Percentiles rank a stretch among this genome's conserved stretches.
phyloP scores from a whole-genome alignment of 2,329 filamentous ascomycete genomes.

The Xylariaceae sp. region DNA sequence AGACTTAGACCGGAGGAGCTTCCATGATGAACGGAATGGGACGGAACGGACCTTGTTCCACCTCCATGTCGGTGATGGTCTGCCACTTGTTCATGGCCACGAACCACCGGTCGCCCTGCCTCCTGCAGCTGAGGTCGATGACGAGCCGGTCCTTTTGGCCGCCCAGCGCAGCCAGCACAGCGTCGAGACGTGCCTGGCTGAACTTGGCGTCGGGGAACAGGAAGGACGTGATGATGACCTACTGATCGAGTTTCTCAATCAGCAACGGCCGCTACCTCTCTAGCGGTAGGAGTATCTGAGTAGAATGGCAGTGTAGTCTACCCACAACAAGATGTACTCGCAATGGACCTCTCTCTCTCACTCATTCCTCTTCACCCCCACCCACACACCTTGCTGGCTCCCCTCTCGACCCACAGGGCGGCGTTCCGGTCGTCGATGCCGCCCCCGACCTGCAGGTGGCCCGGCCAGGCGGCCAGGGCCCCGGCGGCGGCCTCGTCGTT shows the following conservation, averaged over 20 bases:
- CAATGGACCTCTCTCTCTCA: no score
- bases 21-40: neutral
- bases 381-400: constrained; percentile 74
- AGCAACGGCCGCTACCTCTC: no score
- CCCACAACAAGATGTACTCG: no score
- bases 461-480: constrained; percentile 71
- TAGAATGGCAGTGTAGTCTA: no score
- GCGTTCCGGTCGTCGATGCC: constrained; percentile 86
- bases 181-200: constrained; percentile 66
- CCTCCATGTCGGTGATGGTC: constrained; percentile 92
- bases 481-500: constrained; percentile 75
- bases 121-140: constrained; percentile 87
- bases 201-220: constrained; percentile 83
- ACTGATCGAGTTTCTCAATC: constrained; percentile 27
- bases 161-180: constrained; percentile 64
- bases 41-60: constrained; percentile 62
- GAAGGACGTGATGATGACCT: constrained; percentile 96
- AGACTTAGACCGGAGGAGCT: no score
- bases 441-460: constrained; percentile 82
- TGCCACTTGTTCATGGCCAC: constrained; percentile 99
- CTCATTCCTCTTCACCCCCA: constrained; percentile 1
- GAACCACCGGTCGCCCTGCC: constrained; percentile 71
- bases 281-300: no score
- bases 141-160: constrained; percentile 76
- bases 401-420: constrained; percentile 73